These are phyloP conservation scores for Delonix regia DNA, from an alignment of 306 rosid genomes.

Conservation along the genomic window DNA sequence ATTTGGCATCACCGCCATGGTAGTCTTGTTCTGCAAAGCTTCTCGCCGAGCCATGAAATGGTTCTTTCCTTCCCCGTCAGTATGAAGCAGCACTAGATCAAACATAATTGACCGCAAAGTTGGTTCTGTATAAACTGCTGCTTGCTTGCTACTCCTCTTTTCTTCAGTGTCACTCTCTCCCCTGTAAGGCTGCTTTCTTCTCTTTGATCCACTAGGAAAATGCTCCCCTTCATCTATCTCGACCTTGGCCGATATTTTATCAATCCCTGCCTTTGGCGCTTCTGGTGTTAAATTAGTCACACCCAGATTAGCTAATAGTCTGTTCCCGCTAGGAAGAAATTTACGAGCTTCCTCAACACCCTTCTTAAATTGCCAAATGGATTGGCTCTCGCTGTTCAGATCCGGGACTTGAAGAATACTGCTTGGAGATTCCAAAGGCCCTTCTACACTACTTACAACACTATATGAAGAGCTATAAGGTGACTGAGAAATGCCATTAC, in stretches of 20 bases:
- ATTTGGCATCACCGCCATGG: slow-evolving; percentile 39
- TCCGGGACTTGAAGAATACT: slow-evolving; percentile 55
- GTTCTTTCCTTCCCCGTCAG: slow-evolving; percentile 52
- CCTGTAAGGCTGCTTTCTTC: slow-evolving; percentile 57
- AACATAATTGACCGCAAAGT: slow-evolving; percentile 59
- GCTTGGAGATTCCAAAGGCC: slow-evolving; percentile 64
- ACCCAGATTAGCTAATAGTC: slow-evolving; percentile 49
- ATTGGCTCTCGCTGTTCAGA: slow-evolving; percentile 60
- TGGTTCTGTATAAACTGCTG: slow-evolving; percentile 72
- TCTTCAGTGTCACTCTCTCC: slow-evolving; percentile 64
- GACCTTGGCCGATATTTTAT: slow-evolving; percentile 46
- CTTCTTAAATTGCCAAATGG: slow-evolving; percentile 78
- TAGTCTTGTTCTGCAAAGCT: slow-evolving; percentile 54
- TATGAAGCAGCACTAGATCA: slow-evolving; percentile 67
- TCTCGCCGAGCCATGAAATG: slow-evolving; percentile 57
- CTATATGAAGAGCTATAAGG: slow-evolving; percentile 66
- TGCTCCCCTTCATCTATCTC: slow-evolving; percentile 51
- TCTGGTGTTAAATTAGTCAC: slow-evolving; percentile 33
- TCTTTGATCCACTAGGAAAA: slow-evolving; percentile 47
- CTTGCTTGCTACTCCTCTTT: slow-evolving; percentile 76
- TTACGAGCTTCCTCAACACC: slow-evolving; percentile 88
- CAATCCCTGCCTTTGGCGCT: slow-evolving; percentile 31
- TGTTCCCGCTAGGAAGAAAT: slow-evolving; percentile 75
- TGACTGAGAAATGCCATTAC: slow-evolving; percentile 51
- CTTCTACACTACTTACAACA: slow-evolving; percentile 55